Evolutionary conservation across 2,329 filamentous ascomycete species (phyloP), one percentile per base, ranked within the genome.

Genomic region (Geosmithia putterillii): DNA sequence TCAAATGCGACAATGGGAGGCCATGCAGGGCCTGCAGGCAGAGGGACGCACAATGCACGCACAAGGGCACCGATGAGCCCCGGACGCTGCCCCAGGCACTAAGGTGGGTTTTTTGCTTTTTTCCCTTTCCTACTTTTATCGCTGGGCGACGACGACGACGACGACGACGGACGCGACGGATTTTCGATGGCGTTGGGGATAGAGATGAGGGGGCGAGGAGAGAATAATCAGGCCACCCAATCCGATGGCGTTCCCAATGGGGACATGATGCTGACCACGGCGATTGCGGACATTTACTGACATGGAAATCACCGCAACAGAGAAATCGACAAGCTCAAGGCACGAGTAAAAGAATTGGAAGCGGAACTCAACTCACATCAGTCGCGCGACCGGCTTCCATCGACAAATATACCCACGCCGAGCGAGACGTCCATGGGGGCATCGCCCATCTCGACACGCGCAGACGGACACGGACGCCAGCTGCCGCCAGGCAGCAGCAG

Each of bases 261-360:
- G n/a, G n/a, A n/a, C n/a, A n/a, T n/a, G n/a, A n/a, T n/a, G n/a
- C n/a, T n/a, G n/a, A n/a, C n/a, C n/a, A n/a, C n/a, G n/a, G n/a
- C n/a, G n/a, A n/a, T n/a, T n/a, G n/a, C n/a, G n/a, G n/a, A n/a
- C n/a, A n/a, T 12, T 12, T 32, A 32, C 6, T 32, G 28, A 32
- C 28, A 32, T 32, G 28, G 28, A 14, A 14, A 25, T 6, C 7
- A 25, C 28, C 4, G 15, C 10, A 14, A 38, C 19, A 53, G 51
- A 40, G 62, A 64, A 45, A 60, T 66, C 41, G 58, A 62, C 20
- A 55, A 54, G 4, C 46, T 68, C 36, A 56, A 57, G 44, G 45
- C 52, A 22, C 54, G 53, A 4, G 46, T 57, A 8, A 48, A 49
- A 38, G 55, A 64, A 25, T 48, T 67, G 7, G 52, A 61, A 38